phyloP scores from a whole-genome alignment of 2,329 filamentous ascomycete genomes.

The Trichoderma afroharzianum region DNA sequence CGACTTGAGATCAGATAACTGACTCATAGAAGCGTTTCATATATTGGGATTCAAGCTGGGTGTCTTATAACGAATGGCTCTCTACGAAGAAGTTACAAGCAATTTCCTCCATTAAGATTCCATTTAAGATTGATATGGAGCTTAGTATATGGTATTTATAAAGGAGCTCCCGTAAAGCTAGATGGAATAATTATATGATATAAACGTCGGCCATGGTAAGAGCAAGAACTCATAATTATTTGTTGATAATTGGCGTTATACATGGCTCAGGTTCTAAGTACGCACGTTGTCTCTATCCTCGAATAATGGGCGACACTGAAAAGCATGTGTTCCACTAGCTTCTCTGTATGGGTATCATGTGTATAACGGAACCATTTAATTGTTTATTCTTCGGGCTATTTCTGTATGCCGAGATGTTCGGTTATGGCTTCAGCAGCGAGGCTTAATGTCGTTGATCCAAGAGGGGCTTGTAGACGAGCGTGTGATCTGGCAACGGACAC shows the following conservation, averaged over 20 bases:
- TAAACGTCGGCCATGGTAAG: not conserved
- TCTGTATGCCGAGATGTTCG: not conserved
- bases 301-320: not conserved
- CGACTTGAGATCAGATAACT: not conserved
- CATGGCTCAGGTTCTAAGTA: not conserved
- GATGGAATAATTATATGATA: not conserved
- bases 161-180: not conserved
- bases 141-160: too few relatives aligned
- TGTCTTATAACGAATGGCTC: not conserved
- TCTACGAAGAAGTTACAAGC: not conserved
- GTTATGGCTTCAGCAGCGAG: not conserved
- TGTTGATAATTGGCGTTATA: not conserved
- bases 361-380: not conserved
- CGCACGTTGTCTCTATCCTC: not conserved
- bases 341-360: not conserved
- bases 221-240: not conserved
- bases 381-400: not conserved
- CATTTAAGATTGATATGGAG: not conserved
- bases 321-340: not conserved
- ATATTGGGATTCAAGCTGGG: not conserved
- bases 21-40: not conserved
- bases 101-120: not conserved
- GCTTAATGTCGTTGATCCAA: not conserved
- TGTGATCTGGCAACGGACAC: not conserved
- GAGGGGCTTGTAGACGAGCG: not conserved